Conservation (phyloP, 176 grass and related monocot species). For the Cocos nucifera region DNA sequence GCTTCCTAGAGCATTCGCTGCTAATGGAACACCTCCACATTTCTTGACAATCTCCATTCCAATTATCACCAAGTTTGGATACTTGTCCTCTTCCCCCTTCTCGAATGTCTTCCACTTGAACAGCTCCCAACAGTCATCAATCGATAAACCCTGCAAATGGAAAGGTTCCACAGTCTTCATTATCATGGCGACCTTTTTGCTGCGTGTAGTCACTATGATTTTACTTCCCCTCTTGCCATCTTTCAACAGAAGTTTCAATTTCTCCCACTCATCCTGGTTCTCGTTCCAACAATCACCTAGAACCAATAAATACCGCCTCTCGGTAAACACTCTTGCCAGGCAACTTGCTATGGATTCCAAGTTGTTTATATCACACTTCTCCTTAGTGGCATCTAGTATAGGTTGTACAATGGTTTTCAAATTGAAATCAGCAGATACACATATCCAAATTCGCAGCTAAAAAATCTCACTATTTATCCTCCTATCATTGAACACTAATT, state of each 20-base stretch:
- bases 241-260: constrained; percentile 31
- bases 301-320: constrained; percentile 27
- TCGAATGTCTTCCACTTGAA: constrained; percentile 49
- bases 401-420: not conserved
- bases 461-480: constrained; percentile 41
- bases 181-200: constrained; percentile 13
- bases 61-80: constrained; percentile 19
- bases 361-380: not conserved
- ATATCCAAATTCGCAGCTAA: constrained; percentile 7
- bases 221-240: constrained; percentile 48
- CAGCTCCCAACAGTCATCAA: constrained; percentile 16
- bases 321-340: constrained; percentile 3
- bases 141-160: not conserved
- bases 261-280: not conserved
- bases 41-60: constrained; percentile 38
- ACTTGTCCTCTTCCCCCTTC: constrained; percentile 20
- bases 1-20: constrained; percentile 13
- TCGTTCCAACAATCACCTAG: not conserved
- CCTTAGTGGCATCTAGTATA: not conserved
- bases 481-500: constrained; percentile 47
- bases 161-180: not conserved
- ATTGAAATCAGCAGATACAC: not conserved
- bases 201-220: constrained; percentile 68
- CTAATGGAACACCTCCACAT: constrained; percentile 45
- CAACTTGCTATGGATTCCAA: not conserved